Evolutionary conservation across 495 filamentous ascomycete species (phyloP).

Genomic region (Copromyces sp.): DNA sequence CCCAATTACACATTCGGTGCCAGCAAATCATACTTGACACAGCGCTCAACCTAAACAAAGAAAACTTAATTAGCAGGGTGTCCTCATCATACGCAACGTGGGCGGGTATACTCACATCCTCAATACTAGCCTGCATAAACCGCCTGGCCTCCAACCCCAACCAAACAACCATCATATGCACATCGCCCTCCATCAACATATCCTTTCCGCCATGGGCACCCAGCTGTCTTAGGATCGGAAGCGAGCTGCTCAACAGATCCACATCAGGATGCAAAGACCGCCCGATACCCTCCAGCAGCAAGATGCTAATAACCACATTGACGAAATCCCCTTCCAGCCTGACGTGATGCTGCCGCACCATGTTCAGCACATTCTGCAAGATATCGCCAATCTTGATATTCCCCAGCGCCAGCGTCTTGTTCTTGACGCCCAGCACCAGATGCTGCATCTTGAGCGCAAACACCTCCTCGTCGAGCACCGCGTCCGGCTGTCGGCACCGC

Average conservation of each 20-base stretch:
- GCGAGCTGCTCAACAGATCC: slow-evolving; percentile 75
- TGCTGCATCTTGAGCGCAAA: slow-evolving; percentile 97
- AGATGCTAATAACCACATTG: slow-evolving; percentile 92
- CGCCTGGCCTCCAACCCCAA: slow-evolving; percentile 79
- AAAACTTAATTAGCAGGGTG: slow-evolving; percentile 12
- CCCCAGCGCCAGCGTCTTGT: slow-evolving; percentile 79
- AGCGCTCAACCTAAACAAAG: slow-evolving; percentile 49
- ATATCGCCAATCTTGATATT: slow-evolving; percentile 97
- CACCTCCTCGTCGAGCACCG: slow-evolving; percentile 76
- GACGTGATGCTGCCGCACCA: slow-evolving; percentile 92
- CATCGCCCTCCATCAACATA: slow-evolving; percentile 61
- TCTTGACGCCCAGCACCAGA: slow-evolving; percentile 82
- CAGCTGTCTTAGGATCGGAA: slow-evolving; percentile 84
- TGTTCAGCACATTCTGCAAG: slow-evolving; percentile 74
- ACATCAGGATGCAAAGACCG: slow-evolving; percentile 74
- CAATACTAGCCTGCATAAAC: slow-evolving; percentile 77
- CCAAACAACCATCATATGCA: slow-evolving; percentile 93
- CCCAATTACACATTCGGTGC: slow-evolving; percentile 62
- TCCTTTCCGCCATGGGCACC: slow-evolving; percentile 66
- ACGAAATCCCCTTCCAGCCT: slow-evolving; percentile 96
- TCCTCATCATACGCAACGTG: neutral
- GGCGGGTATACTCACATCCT: slow-evolving; percentile 52
- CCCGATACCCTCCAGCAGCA: slow-evolving; percentile 91
- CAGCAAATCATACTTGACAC: slow-evolving; percentile 74
- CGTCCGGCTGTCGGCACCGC: slow-evolving; percentile 80